Evolutionary conservation across 805 yeast species (phyloP), one percentile per base, ranked within the genome.

Genomic region (Saccharomycopsis sp.): DNA sequence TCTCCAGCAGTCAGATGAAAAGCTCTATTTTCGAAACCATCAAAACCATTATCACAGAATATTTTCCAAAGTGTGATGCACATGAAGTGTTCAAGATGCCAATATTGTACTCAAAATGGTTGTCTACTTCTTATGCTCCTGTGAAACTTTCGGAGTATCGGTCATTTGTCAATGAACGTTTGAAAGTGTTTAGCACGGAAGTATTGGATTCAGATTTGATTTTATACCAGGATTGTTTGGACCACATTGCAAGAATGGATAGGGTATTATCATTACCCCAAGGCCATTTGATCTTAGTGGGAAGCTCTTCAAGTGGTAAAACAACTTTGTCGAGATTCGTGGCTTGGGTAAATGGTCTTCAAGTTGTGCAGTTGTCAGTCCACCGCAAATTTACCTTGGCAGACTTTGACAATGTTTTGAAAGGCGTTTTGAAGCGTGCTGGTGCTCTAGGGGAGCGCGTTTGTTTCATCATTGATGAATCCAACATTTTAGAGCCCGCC

Each of bases 231-330:
- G 84, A 79, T 4, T 64, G 84, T 45, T 57, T 88, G 6, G 88
- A 80, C 41, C 87, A 87, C 54, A 68, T 80, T 17, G 60, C 89
- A 20, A 60, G 94, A 44, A 75, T 88, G 36, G 95, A 88, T 52
- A 62, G 97, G 42, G 89, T 85, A 0, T 57, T 89, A 36, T 69
- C 77, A 39, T 94, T 86, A 52, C 77, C 80, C 0, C 96, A 88
- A 53, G 97, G 97, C 0, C 97, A 89, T 57, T 58, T 84, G 66
- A 83, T 89, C 48, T 56, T 89, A 30, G 80, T 84, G 16, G 97
- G 96, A 0, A 75, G 84, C 1, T 71, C 85, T 40, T 73, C 94
- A 1, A 75, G 87, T 50, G 96, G 96, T 1, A 84, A 83, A 56
- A 70, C 85, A 0, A 78, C 88, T 0, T 53, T 87, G 40, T 66